A percentile compares a stretch with the other conserved stretches of the same genome.
Evolutionary conservation across 1,284 basidiomycete species (phyloP).

Genomic region (Tremellales sp.): DNA sequence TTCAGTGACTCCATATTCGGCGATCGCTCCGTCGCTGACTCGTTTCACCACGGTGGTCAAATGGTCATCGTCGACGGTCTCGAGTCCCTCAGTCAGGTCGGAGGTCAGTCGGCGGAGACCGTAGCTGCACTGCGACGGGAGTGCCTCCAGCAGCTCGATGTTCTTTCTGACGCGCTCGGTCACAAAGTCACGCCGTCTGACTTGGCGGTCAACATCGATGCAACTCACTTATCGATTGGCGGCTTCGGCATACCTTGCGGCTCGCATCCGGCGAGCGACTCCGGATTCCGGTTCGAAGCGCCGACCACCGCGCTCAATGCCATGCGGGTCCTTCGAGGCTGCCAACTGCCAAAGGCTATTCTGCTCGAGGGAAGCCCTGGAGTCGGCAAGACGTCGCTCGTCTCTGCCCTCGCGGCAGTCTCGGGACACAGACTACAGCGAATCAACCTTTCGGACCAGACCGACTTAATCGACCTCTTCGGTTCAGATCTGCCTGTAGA

Average conservation of each 20-base stretch:
- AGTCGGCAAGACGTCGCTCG: constrained; percentile 96
- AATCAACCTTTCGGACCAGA: constrained; percentile 99
- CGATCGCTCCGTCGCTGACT: constrained; percentile 52
- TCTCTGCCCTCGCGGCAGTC: constrained; percentile 79
- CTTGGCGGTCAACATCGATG: constrained; percentile 19
- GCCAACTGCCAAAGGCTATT: constrained; percentile 86
- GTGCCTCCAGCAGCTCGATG: constrained; percentile 33
- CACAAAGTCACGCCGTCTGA: neutral
- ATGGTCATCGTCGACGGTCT: constrained; percentile 84
- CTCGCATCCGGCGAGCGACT: constrained; percentile 37
- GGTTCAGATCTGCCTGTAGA: constrained; percentile 95
- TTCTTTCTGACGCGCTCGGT: constrained; percentile 19
- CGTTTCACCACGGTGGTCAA: constrained; percentile 80
- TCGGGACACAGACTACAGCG: constrained; percentile 78
- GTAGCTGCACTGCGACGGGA: constrained; percentile 36
- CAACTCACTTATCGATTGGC: constrained; percentile 60
- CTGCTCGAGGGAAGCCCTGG: constrained; percentile 96
- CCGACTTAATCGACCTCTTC: constrained; percentile 93
- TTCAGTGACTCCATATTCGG: constrained; percentile 70
- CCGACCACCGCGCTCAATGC: constrained; percentile 87
- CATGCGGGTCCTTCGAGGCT: constrained; percentile 82
- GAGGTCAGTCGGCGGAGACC: constrained; percentile 36
- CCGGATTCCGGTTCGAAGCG: constrained; percentile 74
- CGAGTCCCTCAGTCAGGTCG: constrained; percentile 66
- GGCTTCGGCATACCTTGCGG: constrained; percentile 71